Percentiles rank a stretch among this genome's conserved stretches.
These are phyloP conservation scores for Barbarea vulgaris DNA, from an alignment of 345 rosid genomes.

Conservation along the genomic window DNA sequence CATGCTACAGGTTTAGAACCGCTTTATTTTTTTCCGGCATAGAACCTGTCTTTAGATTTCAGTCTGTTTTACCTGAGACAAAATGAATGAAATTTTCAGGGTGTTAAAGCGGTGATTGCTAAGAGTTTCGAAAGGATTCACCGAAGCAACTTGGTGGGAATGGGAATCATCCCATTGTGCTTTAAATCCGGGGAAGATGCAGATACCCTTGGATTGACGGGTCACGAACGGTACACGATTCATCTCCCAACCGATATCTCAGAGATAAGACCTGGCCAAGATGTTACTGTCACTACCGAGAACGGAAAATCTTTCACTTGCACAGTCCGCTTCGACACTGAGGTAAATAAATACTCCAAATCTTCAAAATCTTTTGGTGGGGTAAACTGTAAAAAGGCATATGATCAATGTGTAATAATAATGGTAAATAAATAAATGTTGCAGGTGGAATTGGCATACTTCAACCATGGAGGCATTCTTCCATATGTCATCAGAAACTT, in stretches of 20 bases:
- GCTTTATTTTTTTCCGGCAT: not conserved
- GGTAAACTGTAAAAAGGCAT: too few relatives aligned
- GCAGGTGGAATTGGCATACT: conserved; percentile 95
- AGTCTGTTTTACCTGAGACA: not conserved
- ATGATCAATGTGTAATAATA: not conserved
- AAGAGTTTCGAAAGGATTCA: conserved; percentile 99
- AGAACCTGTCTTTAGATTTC: not conserved
- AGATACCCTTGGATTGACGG: conserved; percentile 83
- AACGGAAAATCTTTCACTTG: conserved; percentile 89
- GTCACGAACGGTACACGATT: conserved; percentile 83
- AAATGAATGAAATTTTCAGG: conserved; percentile 50
- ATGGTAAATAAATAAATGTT: conserved; percentile 8
- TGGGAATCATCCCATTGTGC: conserved; percentile 96
- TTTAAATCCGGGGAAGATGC: conserved; percentile 95
- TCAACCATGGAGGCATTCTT: conserved; percentile 90
- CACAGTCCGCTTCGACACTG: conserved; percentile 94
- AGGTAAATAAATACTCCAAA: conserved; percentile 48
- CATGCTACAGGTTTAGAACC: conserved; percentile 64
- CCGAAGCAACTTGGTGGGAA: conserved; percentile 96
- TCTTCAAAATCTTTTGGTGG: too few relatives aligned
- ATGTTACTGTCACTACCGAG: conserved; percentile 82
- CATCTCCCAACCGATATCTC: conserved; percentile 75
- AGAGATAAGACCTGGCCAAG: conserved; percentile 94
- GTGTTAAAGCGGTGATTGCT: conserved; percentile 95
- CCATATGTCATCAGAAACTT: conserved; percentile 90